Evolutionary conservation across 805 yeast species (phyloP).

Genomic region (Yamadazyma laniorum): DNA sequence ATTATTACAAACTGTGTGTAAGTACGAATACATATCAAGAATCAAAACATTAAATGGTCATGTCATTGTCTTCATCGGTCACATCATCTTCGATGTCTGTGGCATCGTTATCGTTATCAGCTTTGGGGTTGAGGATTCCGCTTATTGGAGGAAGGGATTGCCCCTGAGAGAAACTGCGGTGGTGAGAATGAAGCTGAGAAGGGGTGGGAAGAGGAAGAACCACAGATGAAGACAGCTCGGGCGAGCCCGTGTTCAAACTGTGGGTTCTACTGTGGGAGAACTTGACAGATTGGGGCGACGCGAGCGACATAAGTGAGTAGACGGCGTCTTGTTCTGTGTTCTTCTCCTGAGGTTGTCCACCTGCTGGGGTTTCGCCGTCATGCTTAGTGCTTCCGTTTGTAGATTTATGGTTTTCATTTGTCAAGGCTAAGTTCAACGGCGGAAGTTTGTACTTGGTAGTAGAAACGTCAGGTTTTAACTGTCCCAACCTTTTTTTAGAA

Average conservation of each 20-base stretch:
- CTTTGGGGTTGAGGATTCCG: conserved; percentile 20
- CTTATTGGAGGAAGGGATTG: conserved; percentile 29
- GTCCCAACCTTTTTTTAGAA: not conserved
- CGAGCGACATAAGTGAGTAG: conserved; percentile 52
- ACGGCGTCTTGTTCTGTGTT: conserved; percentile 54
- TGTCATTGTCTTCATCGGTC: conserved; percentile 22
- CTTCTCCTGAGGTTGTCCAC: conserved; percentile 3
- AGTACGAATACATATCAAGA: not conserved
- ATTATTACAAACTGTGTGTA: too few species aligned
- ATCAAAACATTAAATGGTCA: not conserved
- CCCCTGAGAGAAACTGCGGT: conserved; percentile 7
- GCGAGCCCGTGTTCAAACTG: conserved; percentile 19
- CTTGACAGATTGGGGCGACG: conserved; percentile 46
- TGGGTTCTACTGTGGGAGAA: conserved; percentile 29
- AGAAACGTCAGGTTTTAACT: not conserved
- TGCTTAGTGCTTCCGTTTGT: conserved; percentile 3
- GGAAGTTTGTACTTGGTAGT: conserved; percentile 22
- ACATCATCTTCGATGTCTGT: conserved; percentile 35
- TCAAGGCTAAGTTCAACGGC: conserved; percentile 27
- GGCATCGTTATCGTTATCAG: conserved; percentile 26
- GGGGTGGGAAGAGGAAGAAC: conserved; percentile 13
- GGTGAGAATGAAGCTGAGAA: conserved; percentile 3
- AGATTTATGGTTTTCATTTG: not conserved
- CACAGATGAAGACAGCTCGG: conserved; percentile 23
- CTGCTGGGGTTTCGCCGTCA: conserved; percentile 1